phyloP scores from a whole-genome alignment of 768 basidiomycete species.

The Asterophora lycoperdoides region DNA sequence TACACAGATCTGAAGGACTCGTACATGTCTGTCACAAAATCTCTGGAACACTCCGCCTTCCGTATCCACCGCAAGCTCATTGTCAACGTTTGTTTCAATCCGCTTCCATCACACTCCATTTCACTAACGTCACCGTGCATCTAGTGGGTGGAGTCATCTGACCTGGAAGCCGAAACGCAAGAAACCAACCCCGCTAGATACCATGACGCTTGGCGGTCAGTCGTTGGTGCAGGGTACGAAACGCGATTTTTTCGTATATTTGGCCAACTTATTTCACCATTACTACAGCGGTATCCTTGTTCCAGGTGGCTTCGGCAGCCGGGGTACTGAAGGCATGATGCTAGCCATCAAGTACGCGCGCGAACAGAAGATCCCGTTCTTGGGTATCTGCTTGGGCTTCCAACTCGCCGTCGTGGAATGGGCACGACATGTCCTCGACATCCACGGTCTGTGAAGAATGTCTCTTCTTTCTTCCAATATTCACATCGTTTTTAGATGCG shows the following conservation, averaged over 20 bases:
- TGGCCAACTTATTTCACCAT: constrained; percentile 4
- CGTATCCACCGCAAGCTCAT: constrained; percentile 80
- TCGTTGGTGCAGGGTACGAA: constrained; percentile 83
- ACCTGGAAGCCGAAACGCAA: constrained; percentile 81
- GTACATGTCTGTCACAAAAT: constrained; percentile 97
- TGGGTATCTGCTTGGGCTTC: constrained; percentile 97
- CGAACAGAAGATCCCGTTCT: constrained; percentile 91
- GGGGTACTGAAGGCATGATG: constrained; percentile 97
- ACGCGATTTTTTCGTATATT: not conserved
- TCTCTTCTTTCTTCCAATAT: constrained; percentile 1
- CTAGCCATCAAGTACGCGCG: constrained; percentile 96
- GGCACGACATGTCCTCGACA: constrained; percentile 77
- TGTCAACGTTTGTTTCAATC: constrained; percentile 55
- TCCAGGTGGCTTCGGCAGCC: constrained; percentile 91
- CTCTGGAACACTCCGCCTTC: constrained; percentile 95
- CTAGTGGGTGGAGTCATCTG: constrained; percentile 95
- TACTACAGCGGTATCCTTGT: constrained; percentile 83
- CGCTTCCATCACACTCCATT: not conserved
- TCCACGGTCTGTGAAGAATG: constrained; percentile 46
- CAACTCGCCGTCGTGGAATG: constrained; percentile 96
- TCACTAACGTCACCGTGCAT: not conserved
- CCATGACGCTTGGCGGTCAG: constrained; percentile 91
- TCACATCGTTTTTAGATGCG: constrained; percentile 53
- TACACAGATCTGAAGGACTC: constrained; percentile 97
- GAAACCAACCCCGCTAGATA: constrained; percentile 79